phyloP scores from a whole-genome alignment of 2,329 filamentous ascomycete genomes.

The Neurospora sp. region DNA sequence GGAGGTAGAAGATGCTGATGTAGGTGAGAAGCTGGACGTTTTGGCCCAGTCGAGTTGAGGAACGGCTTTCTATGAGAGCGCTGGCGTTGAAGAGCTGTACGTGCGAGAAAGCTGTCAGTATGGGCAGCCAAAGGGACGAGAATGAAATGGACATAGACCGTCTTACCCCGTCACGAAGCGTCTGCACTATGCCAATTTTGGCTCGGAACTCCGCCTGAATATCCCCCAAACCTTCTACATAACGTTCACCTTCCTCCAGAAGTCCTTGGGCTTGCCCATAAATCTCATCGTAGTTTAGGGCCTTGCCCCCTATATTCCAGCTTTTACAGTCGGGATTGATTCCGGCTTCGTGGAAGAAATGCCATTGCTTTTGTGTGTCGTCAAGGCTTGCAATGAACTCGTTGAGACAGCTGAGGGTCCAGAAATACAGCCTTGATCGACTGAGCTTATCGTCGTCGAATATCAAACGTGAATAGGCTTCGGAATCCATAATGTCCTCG shows the following conservation, averaged over 20 bases:
- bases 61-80: slow-evolving; percentile 5
- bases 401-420: not conserved
- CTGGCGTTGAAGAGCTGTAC: slow-evolving; percentile 4
- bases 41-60: slow-evolving; percentile 2
- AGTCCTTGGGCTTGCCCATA: too few relatives aligned
- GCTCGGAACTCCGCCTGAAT: not conserved
- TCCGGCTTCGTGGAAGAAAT: not conserved
- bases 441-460: not conserved
- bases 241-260: not conserved
- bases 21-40: slow-evolving; percentile 4
- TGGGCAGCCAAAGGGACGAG: not conserved
- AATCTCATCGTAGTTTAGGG: too few relatives aligned
- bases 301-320: too few relatives aligned
- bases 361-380: not conserved
- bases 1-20: slow-evolving; percentile 5
- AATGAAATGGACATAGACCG: not conserved
- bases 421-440: not conserved
- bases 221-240: not conserved
- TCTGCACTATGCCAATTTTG: not conserved
- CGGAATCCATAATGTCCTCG: not conserved
- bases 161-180: not conserved
- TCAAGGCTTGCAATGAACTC: not conserved
- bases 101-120: not conserved
- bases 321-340: too few relatives aligned
- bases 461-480: not conserved